Evolutionary conservation across 306 rosid species (phyloP), one percentile per base, ranked within the genome.

Genomic region (Rosa chinensis): DNA sequence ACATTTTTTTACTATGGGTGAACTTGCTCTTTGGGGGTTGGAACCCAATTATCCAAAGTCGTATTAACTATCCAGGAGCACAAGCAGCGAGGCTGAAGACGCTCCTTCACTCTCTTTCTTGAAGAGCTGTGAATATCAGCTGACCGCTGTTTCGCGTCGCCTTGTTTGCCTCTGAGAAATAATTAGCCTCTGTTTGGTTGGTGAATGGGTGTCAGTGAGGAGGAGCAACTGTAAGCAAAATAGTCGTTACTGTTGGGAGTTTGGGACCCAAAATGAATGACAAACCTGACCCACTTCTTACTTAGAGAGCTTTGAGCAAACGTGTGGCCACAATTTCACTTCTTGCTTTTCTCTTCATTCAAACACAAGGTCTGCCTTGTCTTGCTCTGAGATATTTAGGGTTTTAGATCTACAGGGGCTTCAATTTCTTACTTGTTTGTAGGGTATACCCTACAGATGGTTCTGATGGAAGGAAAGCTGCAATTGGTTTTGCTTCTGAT

Each of bases 361-460:
- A 32, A 32, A 32, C 37, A 32, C 3, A 21, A 16, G 23, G 68
- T 13, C 37, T 63, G 20, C 20, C 69, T 39, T n/a, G 25, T 17
- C 16, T 8, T 39, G 23, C 66, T 61, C 12, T 28, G 3, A 12
- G n/a, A 40, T 59, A 9, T 61, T 61, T 6, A 44, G 10, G n/a
- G 21, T 67, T 50, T 48, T 28, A 28, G 12, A 10, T 32, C 37
- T 32, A 32, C 2, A 32, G 37, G 37, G 37, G 37, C 10, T 64
- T 37, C 21, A 13, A 10, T 44, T 21, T 1, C 7, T 40, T 74
- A n/a, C 37, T 21, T n/a, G 68, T 76, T 75, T 81, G 9, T 77
- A 84, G 87, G 88, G 82, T 63, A 25, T 25, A 32, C 37, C 37
- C 37, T 32, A 32, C 37, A 64, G 67, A 82, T 80, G 87, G 84